phyloP scores from a whole-genome alignment of 75 land plant genomes.

The Cunninghamia lanceolata region DNA sequence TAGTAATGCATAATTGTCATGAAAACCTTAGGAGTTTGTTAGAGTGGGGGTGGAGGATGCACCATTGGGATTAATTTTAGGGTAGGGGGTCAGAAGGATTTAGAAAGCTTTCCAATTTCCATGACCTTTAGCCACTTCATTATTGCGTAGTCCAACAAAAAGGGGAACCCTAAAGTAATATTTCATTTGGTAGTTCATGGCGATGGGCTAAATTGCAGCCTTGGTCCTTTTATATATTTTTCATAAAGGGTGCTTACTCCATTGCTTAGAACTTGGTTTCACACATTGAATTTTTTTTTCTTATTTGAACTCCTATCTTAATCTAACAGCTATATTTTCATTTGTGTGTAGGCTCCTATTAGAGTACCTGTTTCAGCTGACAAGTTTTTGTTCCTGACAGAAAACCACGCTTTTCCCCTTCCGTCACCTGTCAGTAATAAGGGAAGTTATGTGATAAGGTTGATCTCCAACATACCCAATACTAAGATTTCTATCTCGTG shows the following conservation, averaged over 20 bases:
- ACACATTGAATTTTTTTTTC: neutral
- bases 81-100: neutral
- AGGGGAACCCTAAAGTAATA: neutral
- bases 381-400: slow-evolving; percentile 83
- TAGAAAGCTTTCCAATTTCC: neutral
- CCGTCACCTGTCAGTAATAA: slow-evolving; percentile 83
- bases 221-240: slow-evolving; percentile 4
- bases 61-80: neutral
- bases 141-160: neutral
- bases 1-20: neutral
- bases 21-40: neutral
- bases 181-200: neutral
- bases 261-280: slow-evolving; percentile 1
- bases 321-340: neutral
- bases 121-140: neutral
- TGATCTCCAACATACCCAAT: neutral
- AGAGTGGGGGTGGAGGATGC: neutral
- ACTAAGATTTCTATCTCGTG: neutral
- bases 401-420: slow-evolving; percentile 57
- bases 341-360: slow-evolving; percentile 74
- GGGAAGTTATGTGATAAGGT: slow-evolving; percentile 97
- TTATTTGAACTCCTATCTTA: neutral
- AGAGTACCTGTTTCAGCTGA: slow-evolving; percentile 81
- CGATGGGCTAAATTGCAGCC: neutral
- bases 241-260: neutral